Evolutionary conservation across 305 asterid genomes (phyloP).

Genomic region (Galium porrigens): DNA sequence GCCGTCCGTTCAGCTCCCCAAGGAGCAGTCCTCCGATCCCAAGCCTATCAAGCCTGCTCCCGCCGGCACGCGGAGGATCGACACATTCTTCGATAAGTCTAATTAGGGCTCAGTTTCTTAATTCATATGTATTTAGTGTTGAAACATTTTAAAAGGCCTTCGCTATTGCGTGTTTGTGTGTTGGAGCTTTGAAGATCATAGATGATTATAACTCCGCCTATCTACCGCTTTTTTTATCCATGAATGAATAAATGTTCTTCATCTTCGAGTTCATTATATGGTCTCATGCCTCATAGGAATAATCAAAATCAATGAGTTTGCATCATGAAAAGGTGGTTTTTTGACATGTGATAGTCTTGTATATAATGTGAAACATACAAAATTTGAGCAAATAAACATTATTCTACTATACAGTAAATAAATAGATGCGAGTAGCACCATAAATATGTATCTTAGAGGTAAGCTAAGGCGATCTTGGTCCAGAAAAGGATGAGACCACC

Average conservation of each 20-base stretch:
- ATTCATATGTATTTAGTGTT: background rate
- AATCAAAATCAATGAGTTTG: background rate
- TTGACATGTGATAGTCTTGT: background rate
- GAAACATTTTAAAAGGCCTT: background rate
- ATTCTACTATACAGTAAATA: background rate
- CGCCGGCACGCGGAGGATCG: conserved; percentile 50
- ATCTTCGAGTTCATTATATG: background rate
- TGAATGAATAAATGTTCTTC: background rate
- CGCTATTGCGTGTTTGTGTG: background rate
- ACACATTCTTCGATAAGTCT: conserved; percentile 55
- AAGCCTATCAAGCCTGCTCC: conserved; percentile 42
- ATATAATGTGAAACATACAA: background rate
- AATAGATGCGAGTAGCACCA: background rate
- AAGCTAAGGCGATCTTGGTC: conserved; percentile 71
- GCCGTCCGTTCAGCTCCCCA: conserved; percentile 25
- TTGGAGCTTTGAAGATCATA: background rate
- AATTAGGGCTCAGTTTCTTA: conserved; percentile 17
- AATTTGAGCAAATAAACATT: background rate
- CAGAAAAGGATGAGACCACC: conserved; percentile 69
- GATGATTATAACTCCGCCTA: background rate
- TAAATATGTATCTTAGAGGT: conserved; percentile 1
- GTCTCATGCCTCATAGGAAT: background rate
- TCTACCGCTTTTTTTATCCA: background rate
- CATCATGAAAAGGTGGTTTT: background rate
- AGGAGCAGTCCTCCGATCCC: conserved; percentile 24